Evolutionary conservation across 345 rosid genomes (phyloP).

Genomic region (Salix koriyanagi): DNA sequence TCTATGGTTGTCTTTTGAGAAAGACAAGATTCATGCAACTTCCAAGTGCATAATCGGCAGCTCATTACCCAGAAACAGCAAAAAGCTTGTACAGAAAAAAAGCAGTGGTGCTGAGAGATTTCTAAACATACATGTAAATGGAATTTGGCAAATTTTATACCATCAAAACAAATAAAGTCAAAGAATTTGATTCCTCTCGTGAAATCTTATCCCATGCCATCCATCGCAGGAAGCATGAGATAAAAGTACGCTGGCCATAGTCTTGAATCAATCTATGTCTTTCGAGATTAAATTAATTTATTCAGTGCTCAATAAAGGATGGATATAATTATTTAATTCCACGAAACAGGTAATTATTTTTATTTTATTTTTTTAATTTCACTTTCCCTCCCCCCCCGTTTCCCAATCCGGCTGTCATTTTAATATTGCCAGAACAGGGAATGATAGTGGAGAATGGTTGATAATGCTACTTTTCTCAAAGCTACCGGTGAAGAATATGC

Average conservation of each 20-base stretch:
- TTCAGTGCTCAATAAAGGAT: no score
- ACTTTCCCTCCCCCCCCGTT: no score
- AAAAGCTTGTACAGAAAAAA: neutral
- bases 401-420: no score
- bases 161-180: neutral
- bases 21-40: neutral
- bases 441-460: neutral
- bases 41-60: neutral
- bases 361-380: no score
- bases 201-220: neutral
- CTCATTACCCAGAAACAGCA: neutral
- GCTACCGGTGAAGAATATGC: conserved; percentile 11
- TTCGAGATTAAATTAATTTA: neutral
- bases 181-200: conserved; percentile 6
- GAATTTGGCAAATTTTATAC: neutral
- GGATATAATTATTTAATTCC: no score
- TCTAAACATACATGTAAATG: neutral
- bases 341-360: no score
- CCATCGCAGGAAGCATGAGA: neutral
- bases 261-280: neutral
- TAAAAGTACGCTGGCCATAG: no score
- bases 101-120: neutral
- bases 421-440: neutral
- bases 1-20: neutral
- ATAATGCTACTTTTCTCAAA: neutral